Evolutionary conservation across 2,329 filamentous ascomycete genomes (phyloP).

Genomic region (Venturia oleaginea): DNA sequence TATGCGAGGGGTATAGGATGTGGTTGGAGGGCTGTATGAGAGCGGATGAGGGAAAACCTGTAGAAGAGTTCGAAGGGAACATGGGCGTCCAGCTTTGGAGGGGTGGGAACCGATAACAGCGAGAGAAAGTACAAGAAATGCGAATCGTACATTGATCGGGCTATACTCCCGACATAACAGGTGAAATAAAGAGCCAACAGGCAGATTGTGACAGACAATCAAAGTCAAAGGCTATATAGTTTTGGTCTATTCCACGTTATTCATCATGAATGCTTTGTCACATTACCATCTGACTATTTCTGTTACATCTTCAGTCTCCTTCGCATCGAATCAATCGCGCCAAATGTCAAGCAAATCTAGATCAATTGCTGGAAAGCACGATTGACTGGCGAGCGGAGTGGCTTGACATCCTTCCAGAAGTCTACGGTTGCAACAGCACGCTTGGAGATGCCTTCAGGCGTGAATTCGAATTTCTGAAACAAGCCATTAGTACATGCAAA

Average conservation of each 20-base stretch:
- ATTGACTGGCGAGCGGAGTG: conserved; percentile 85
- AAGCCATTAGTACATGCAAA: conserved; percentile 28
- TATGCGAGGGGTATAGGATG: conserved; percentile 32
- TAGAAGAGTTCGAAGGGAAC: not conserved
- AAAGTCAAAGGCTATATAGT: not conserved
- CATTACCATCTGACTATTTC: not conserved
- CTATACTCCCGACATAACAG: too few species aligned
- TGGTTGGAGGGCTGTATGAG: conserved; percentile 28
- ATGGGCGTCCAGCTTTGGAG: not conserved
- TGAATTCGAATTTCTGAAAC: conserved; percentile 95
- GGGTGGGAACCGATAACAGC: not conserved
- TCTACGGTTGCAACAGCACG: conserved; percentile 84
- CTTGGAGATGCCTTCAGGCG: conserved; percentile 92
- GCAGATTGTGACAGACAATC: not conserved
- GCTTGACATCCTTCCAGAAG: conserved; percentile 94
- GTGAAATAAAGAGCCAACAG: too few species aligned
- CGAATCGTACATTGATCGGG: too few species aligned
- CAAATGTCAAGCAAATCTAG: conserved; percentile 41
- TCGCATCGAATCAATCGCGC: not conserved
- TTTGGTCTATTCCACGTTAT: not conserved
- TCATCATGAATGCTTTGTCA: not conserved
- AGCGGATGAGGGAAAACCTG: not conserved
- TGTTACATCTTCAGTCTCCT: not conserved
- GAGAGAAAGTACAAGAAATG: not conserved
- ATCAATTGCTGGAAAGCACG: conserved; percentile 96